Base-by-base conservation (phyloP, 352 stramenopile genomes). In the Elongisporangium undulatum region DNA sequence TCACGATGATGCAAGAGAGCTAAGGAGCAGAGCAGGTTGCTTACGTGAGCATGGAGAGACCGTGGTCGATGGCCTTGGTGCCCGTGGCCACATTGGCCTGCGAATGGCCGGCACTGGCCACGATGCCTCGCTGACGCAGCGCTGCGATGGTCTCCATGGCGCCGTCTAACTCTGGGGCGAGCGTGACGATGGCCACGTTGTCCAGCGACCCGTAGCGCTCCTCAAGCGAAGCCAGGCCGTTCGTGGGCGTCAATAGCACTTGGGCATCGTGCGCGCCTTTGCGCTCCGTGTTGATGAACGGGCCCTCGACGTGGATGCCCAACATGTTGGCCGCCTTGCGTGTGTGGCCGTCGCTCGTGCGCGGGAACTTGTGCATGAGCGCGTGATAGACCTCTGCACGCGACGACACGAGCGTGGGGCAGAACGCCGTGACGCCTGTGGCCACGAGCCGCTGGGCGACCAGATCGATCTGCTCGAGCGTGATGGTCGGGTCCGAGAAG, bases 401-500 rank as follows among this genome's bases (percentile, higher is more conserved):
- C 4, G 80, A 94, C n/a, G 83, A 93, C 16, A 97, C 87, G 56
- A 97, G 72, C 15, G 90, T 97, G n/a, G 89, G 89, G 62, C 85
- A 96, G 62, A 95, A 96, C 21, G 74, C 77, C 5, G 87, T 97
- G 41, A 94, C 85, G 17, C 89, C 90, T 20, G 74, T 83, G 20
- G 71, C 52, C 20, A 90, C 67, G n/a, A 95, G 68, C 4, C 60
- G 55, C 38, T 77, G 66, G 17, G 69, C 62, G n/a, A 90, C 77
- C 12, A 74, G 62, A 48, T 77, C 57, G 41, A 92, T 72, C 29
- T 85, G 61, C 50, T 74, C 57, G 19, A 62, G 38, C 17, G 69
- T 69, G 21, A 85, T 73, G n/a, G 54, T 58, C 15, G 74, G 69
- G 59, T 76, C 78, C 8, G 86, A 94, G 64, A 97, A 97, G 64